phyloP scores from a whole-genome alignment of 2,329 filamentous ascomycete species.

The Didymosphaeria variabile region DNA sequence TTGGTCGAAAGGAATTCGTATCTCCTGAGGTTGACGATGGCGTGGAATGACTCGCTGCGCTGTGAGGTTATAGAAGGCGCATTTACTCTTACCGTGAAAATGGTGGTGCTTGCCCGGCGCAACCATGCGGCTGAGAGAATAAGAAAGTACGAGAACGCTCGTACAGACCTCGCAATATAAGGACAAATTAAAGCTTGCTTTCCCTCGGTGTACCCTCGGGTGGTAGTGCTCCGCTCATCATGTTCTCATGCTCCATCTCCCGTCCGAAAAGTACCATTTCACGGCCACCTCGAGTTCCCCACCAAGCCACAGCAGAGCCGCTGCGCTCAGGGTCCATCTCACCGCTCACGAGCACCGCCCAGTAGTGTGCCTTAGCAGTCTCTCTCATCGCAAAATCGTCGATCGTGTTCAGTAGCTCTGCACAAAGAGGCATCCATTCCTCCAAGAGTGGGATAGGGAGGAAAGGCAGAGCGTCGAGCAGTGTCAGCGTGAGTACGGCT shows the following conservation, averaged over 20 bases:
- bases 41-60: too few species aligned
- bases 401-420: slow-evolving; percentile 72
- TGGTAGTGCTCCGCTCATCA: slow-evolving; percentile 66
- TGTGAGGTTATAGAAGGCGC: too few species aligned
- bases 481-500: slow-evolving; percentile 76
- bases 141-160: not conserved
- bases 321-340: slow-evolving; percentile 91
- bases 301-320: slow-evolving; percentile 83
- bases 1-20: too few species aligned
- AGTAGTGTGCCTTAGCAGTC: slow-evolving; percentile 75
- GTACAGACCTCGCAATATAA: not conserved
- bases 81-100: not conserved
- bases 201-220: slow-evolving; percentile 37
- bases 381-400: slow-evolving; percentile 69
- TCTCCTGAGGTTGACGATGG: too few species aligned
- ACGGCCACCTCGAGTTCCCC: slow-evolving; percentile 72
- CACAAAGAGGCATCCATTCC: slow-evolving; percentile 81
- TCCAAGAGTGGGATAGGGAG: slow-evolving; percentile 75
- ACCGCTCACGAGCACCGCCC: slow-evolving; percentile 79
- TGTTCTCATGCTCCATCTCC: slow-evolving; percentile 57
- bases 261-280: slow-evolving; percentile 66
- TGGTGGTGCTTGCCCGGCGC: not conserved
- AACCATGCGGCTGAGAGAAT: not conserved
- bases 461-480: slow-evolving; percentile 81
- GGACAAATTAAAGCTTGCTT: slow-evolving; percentile 60